phyloP scores from a whole-genome alignment of 805 yeast species.

The Pichia pseudocactophila region DNA sequence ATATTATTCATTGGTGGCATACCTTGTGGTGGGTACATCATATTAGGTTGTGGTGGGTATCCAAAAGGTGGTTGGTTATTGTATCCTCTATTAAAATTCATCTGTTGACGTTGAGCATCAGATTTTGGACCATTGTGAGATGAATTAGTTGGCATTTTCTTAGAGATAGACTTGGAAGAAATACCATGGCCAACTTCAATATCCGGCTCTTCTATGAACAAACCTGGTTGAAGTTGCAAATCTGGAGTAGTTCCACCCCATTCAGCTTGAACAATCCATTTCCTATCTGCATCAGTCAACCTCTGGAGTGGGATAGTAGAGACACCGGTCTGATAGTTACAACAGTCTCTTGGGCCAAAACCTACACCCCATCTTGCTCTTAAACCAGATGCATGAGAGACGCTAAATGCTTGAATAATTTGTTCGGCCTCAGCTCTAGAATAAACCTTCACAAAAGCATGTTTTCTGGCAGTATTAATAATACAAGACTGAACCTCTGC shows the following conservation, averaged over 20 bases:
- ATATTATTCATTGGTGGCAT: conserved; percentile 6
- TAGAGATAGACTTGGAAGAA: conserved; percentile 83
- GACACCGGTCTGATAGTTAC: conserved; percentile 86
- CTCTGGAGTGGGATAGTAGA: conserved; percentile 81
- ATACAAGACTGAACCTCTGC: conserved; percentile 91
- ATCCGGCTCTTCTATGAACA: conserved; percentile 93
- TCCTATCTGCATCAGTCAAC: conserved; percentile 86
- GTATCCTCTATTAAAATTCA: conserved; percentile 1
- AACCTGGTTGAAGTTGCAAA: conserved; percentile 63
- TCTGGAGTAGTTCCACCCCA: conserved; percentile 95
- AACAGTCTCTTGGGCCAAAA: conserved; percentile 96
- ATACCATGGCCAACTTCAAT: conserved; percentile 93
- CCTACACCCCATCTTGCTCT: conserved; percentile 99
- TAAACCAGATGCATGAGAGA: conserved; percentile 54
- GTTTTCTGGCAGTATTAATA: conserved; percentile 80
- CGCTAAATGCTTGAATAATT: conserved; percentile 59
- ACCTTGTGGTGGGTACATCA: conserved; percentile 4
- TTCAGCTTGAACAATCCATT: conserved; percentile 84
- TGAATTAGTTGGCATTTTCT: conserved; percentile 87
- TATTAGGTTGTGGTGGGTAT: conserved; percentile 13
- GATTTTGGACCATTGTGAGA: conserved; percentile 81
- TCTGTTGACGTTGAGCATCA: conserved; percentile 26
- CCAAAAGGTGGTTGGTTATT: conserved; percentile 5
- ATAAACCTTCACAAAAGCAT: conserved; percentile 92
- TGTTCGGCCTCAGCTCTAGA: conserved; percentile 87